A percentile compares a stretch with the other conserved stretches of the same genome.
Evolutionary conservation across 345 rosid genomes (phyloP).

Genomic region (Eucalyptus fibrosa): DNA sequence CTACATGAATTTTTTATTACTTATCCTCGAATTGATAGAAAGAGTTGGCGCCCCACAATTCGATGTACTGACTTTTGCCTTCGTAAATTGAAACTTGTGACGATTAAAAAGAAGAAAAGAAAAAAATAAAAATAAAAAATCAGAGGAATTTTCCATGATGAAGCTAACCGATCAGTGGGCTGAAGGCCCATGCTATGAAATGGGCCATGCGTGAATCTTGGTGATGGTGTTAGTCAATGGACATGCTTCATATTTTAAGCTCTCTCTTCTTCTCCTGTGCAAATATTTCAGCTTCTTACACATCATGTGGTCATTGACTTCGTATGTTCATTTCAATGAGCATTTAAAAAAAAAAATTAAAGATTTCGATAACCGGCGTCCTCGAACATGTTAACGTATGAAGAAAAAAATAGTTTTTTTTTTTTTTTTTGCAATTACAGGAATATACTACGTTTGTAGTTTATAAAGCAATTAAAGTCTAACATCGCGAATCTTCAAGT

Average conservation of each 20-base stretch:
- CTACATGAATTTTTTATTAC: background rate
- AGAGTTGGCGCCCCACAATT: background rate
- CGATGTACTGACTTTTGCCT: background rate
- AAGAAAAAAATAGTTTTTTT: background rate
- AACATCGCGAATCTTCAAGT: background rate
- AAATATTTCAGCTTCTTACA: background rate
- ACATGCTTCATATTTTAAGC: background rate
- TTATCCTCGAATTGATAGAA: background rate
- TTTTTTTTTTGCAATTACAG: background rate
- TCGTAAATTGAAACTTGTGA: background rate
- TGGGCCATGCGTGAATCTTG: background rate
- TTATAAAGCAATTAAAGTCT: background rate
- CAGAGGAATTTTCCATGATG: background rate
- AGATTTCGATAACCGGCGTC: background rate
- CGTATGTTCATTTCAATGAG: background rate
- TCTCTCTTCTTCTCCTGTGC: background rate
- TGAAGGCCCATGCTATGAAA: background rate
- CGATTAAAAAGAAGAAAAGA: background rate
- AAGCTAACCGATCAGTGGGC: background rate
- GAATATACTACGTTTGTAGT: background rate
- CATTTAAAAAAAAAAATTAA: background rate
- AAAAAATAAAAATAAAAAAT: fast-evolving
- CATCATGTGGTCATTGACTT: background rate
- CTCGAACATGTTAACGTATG: background rate
- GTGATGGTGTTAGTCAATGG: background rate